Base-by-base conservation (phyloP, 176 grass and related monocot genomes). In the Secale cereale region DNA sequence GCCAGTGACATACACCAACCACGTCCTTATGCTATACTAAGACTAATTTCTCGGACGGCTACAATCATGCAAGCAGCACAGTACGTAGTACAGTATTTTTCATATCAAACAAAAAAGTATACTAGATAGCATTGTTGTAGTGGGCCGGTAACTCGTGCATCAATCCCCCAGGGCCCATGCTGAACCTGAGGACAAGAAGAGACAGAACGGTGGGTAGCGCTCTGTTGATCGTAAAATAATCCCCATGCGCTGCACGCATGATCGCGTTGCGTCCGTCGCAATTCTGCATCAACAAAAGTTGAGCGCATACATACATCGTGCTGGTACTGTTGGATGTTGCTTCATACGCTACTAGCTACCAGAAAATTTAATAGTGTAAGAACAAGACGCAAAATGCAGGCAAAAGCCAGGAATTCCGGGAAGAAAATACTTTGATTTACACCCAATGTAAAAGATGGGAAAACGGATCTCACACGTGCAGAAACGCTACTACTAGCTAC, bases 121-220 rank as follows among this genome's bases (percentile, higher is more conserved):
- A n/a, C n/a, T n/a, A 11, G 39, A 12, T 39, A 74, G 40, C 37
- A 66, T 81, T 57, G 46, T 31, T 41, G 30, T 31, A 20, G 57
- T 72, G 28, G 41, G 56, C 41, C 78, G 45, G 67, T 64, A 19
- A 26, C 28, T 63, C 27, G 22, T 35, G 54, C 12, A 41, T 12
- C 40, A 12, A 30, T 77, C 2, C 30, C 29, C 16, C 17, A 16
- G 62, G 62, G 63, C 63, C 30, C 65, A 17, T 54, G 16, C n/a
- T 6, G 1, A 15, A 17, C 1, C 2, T 4, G 3, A 9, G 54
- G 85, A 91, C 70, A 84, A 69, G 0, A 87, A 80, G 39, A 70
- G 85, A 87, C 89, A 84, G 36, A 77, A 70, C 62, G 70, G 77
- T 36, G 11, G 77, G 69, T 91, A 46, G 39, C 25, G 39, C 25